A percentile compares a stretch with the other conserved stretches of the same genome.
Evolutionary conservation across 257 asterid genomes (phyloP).

Genomic region (Mitragyna speciosa): DNA sequence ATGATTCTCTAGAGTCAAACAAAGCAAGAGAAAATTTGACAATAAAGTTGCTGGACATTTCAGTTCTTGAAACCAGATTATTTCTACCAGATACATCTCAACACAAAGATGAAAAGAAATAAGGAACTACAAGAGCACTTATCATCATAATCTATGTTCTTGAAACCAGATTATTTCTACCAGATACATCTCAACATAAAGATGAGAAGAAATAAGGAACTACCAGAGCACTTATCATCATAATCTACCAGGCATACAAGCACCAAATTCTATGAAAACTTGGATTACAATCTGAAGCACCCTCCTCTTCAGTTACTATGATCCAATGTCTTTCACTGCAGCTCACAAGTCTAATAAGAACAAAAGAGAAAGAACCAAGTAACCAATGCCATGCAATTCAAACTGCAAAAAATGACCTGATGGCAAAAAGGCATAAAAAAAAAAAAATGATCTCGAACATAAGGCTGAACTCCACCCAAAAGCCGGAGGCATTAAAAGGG

Average conservation of each 20-base stretch:
- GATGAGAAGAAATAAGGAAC: too few relatives aligned
- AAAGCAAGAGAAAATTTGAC: not conserved
- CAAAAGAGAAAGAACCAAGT: not conserved
- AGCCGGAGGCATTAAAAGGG: constrained; percentile 3
- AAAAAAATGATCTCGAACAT: not conserved
- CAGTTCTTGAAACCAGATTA: constrained; percentile 11
- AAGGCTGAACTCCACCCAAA: not conserved
- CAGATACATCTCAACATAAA: too few relatives aligned
- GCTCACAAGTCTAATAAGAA: constrained; percentile 9
- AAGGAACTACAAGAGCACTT: constrained; percentile 3
- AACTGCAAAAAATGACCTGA: not conserved
- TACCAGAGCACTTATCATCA: too few relatives aligned
- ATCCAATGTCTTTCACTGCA: not conserved
- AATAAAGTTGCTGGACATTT: constrained; percentile 2
- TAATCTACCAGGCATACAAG: constrained; percentile 7
- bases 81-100: constrained; percentile 12
- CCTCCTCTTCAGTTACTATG: constrained; percentile 11
- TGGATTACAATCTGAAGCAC: not conserved
- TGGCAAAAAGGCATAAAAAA: not conserved
- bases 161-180: too few relatives aligned
- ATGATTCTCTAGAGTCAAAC: not conserved
- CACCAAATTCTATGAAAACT: not conserved
- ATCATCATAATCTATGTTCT: too few relatives aligned
- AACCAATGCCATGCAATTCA: not conserved
- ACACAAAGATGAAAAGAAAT: not conserved